Conservation (phyloP, 2,329 filamentous ascomycete species). For the Microdochium bolleyi region DNA sequence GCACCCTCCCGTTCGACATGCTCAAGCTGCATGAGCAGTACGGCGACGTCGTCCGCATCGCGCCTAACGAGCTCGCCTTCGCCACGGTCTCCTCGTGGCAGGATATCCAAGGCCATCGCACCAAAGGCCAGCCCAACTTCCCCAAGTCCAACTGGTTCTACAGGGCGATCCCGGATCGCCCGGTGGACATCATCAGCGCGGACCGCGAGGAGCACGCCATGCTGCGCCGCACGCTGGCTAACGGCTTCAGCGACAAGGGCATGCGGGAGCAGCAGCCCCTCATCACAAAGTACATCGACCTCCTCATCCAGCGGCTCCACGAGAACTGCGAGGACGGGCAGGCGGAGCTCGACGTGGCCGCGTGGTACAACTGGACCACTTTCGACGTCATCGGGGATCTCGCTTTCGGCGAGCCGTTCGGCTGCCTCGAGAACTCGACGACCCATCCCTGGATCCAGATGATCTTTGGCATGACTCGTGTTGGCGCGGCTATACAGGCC, state of each 20-base stretch:
- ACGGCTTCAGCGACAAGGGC: constrained; percentile 28
- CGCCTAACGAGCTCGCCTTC: constrained; percentile 32
- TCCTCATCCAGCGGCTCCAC: constrained; percentile 21
- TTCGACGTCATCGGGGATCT: constrained; percentile 13
- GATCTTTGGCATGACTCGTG: background rate
- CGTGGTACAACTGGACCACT: background rate
- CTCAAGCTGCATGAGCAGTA: constrained; percentile 24
- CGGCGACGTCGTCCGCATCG: constrained; percentile 30
- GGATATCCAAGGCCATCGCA: constrained; percentile 18
- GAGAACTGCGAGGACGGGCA: constrained; percentile 12
- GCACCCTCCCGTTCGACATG: constrained; percentile 14
- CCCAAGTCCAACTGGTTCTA: constrained; percentile 21
- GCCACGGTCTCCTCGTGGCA: constrained; percentile 27
- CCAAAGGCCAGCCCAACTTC: constrained; percentile 17
- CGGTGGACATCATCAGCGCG: constrained; percentile 20
- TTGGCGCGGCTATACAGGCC: background rate
- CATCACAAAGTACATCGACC: constrained; percentile 27
- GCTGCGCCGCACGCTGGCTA: constrained; percentile 25
- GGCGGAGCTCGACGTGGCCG: constrained; percentile 9
- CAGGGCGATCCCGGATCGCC: constrained; percentile 10
- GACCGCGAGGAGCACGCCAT: constrained; percentile 22
- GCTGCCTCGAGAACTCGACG: background rate
- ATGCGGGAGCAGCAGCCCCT: constrained; percentile 32
- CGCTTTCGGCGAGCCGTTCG: constrained; percentile 5
- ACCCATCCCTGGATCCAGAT: background rate